phyloP scores from a whole-genome alignment of 768 basidiomycete genomes.

The Leccinellum rugosiceps region DNA sequence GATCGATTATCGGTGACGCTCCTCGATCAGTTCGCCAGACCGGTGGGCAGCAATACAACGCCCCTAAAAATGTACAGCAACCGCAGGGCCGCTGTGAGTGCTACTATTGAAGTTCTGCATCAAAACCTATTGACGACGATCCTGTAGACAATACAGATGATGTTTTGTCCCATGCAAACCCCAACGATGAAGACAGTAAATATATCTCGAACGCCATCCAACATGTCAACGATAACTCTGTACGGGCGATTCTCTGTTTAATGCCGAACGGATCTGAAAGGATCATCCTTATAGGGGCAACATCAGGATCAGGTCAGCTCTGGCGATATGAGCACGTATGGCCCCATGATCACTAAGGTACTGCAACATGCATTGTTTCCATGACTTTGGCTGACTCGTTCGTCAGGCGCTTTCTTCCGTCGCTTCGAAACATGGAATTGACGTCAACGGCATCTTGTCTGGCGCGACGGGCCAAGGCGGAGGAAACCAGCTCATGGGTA shows the following conservation, averaged over 20 bases:
- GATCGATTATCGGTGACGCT: constrained; percentile 10
- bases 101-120: neutral
- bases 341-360: constrained; percentile 20
- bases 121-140: constrained; percentile 1
- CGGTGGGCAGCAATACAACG: constrained; percentile 63
- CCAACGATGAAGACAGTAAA: constrained; percentile 3
- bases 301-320: constrained; percentile 16
- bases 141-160: constrained; percentile 61
- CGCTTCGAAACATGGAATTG: constrained; percentile 31
- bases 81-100: constrained; percentile 24
- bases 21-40: constrained; percentile 46
- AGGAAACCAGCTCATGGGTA: constrained; percentile 68
- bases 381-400: constrained; percentile 1
- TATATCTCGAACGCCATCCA: constrained; percentile 16
- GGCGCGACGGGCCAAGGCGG: constrained; percentile 42
- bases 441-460: constrained; percentile 14
- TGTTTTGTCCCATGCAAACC: constrained; percentile 51
- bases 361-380: neutral
- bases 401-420: constrained; percentile 17
- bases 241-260: constrained; percentile 4
- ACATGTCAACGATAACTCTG: constrained; percentile 23
- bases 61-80: constrained; percentile 43
- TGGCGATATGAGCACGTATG: constrained; percentile 14
- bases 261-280: neutral
- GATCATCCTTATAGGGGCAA: constrained; percentile 5